These are phyloP conservation scores for Pythium rishiriense DNA, from an alignment of 352 stramenopile species.

Conservation along the genomic window DNA sequence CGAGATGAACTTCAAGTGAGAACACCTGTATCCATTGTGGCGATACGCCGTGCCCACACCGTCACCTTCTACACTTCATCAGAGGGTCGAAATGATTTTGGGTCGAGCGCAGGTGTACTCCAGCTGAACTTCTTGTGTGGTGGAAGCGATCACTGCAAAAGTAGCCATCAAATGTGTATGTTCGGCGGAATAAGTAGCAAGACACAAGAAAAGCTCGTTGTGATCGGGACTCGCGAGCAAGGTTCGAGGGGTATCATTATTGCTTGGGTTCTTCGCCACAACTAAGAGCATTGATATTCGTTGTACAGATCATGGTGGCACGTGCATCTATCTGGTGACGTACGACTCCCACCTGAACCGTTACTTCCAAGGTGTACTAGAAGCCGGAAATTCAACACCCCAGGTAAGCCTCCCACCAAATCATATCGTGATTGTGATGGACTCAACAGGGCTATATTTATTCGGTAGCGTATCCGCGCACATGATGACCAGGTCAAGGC, in stretches of 20 bases:
- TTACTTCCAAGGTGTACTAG: background rate
- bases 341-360: slow-evolving; percentile 1
- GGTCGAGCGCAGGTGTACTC: background rate
- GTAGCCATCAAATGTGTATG: slow-evolving; percentile 31
- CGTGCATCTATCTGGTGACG: background rate
- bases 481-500: background rate
- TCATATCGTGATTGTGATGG: background rate
- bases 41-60: background rate
- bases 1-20: background rate
- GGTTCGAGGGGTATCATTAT: background rate
- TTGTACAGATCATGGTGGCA: background rate
- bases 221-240: slow-evolving; percentile 20
- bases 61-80: slow-evolving; percentile 8
- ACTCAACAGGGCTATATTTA: background rate
- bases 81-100: background rate
- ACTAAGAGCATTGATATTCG: background rate
- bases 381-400: background rate
- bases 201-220: slow-evolving; percentile 37
- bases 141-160: background rate
- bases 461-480: background rate
- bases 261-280: background rate
- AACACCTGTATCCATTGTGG: slow-evolving; percentile 1
- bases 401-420: background rate
- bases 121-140: slow-evolving; percentile 14
- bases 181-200: slow-evolving; percentile 34